Evolutionary conservation across 2,329 filamentous ascomycete species (phyloP).

Genomic region (Hirsutella minnesotensis): DNA sequence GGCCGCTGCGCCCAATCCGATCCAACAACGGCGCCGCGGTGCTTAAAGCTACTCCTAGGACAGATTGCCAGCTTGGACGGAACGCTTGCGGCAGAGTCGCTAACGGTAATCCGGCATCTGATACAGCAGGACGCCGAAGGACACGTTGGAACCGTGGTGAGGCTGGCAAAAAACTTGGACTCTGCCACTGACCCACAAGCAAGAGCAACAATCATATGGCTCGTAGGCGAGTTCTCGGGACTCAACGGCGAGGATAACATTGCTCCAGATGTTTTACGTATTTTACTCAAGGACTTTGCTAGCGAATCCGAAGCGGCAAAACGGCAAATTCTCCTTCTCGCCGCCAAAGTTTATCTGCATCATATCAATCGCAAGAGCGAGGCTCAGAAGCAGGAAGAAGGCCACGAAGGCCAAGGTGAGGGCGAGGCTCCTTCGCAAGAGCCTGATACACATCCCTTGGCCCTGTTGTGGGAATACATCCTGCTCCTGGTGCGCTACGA

Average conservation of each 20-base stretch:
- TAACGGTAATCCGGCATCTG: conserved; percentile 89
- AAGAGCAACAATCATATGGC: conserved; percentile 90
- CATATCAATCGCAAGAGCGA: conserved; percentile 57
- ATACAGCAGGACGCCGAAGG: conserved; percentile 81
- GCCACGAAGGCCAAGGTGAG: conserved; percentile 16
- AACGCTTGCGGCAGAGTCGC: conserved; percentile 77
- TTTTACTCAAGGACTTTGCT: conserved; percentile 74
- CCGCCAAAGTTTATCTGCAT: conserved; percentile 93
- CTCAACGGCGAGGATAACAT: conserved; percentile 75
- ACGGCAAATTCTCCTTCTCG: conserved; percentile 81
- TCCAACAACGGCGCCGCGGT: conserved; percentile 58
- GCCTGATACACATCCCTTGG: conserved; percentile 49
- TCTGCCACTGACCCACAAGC: conserved; percentile 78
- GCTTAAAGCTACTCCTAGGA: conserved; percentile 68
- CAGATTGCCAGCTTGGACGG: conserved; percentile 85
- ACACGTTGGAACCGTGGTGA: conserved; percentile 76
- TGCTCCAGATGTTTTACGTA: conserved; percentile 81
- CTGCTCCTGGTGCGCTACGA: conserved; percentile 83
- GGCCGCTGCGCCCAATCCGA: conserved; percentile 83
- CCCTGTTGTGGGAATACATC: conserved; percentile 72
- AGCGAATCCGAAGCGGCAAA: conserved; percentile 79
- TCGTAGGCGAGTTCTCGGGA: conserved; percentile 88
- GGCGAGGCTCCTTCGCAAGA: conserved; percentile 14
- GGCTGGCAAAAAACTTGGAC: conserved; percentile 83
- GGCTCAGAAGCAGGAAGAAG: conserved; percentile 21